Evolutionary conservation across 768 basidiomycete genomes (phyloP).

Genomic region (Lentinus tigrinus): DNA sequence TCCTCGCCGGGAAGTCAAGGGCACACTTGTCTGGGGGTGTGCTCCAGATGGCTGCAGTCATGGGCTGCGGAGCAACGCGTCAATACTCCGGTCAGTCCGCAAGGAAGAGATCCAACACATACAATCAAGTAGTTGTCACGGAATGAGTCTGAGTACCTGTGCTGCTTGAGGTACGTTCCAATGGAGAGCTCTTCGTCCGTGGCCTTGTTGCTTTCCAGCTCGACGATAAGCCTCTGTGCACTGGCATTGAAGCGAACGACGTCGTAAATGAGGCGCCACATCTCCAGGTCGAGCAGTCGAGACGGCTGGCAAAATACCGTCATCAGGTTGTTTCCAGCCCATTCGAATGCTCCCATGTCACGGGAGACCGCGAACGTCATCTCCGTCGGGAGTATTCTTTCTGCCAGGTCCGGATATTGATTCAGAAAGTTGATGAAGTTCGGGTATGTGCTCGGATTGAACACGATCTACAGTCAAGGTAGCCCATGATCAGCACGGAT

Average conservation of each 20-base stretch:
- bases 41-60: conserved; percentile 82
- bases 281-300: conserved; percentile 58
- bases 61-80: conserved; percentile 40
- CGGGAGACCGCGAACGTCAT: conserved; percentile 82
- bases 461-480: conserved; percentile 61
- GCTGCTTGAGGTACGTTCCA: conserved; percentile 55
- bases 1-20: conserved; percentile 68
- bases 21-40: conserved; percentile 70
- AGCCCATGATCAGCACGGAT: not conserved
- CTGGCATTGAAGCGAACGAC: conserved; percentile 73
- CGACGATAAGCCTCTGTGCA: conserved; percentile 46
- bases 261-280: conserved; percentile 76
- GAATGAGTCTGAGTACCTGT: conserved; percentile 68
- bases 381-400: conserved; percentile 51
- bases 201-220: conserved; percentile 18
- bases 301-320: conserved; percentile 67
- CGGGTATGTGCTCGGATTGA: conserved; percentile 75
- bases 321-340: conserved; percentile 65
- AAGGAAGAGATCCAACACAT: conserved; percentile 24
- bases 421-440: conserved; percentile 73
- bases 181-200: conserved; percentile 38
- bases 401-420: conserved; percentile 41
- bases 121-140: conserved; percentile 75
- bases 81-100: not conserved
- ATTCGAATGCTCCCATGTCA: conserved; percentile 68